These are phyloP conservation scores for Annulohypoxylon truncatum DNA, from an alignment of 2,329 filamentous ascomycete genomes.

Conservation along the genomic window DNA sequence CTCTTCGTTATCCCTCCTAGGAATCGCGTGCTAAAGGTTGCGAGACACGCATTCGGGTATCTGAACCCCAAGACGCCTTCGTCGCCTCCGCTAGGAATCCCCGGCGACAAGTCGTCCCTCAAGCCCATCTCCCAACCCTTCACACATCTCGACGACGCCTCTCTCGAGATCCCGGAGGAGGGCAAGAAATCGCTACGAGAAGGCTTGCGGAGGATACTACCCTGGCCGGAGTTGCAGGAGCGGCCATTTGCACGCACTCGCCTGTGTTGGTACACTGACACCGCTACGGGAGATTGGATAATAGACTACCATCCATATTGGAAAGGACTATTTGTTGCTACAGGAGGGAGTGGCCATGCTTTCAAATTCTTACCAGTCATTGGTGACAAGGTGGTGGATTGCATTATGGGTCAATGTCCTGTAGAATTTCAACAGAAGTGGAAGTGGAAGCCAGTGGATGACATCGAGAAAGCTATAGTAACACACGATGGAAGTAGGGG, in stretches of 20 bases:
- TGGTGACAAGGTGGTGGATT: constrained; percentile 70
- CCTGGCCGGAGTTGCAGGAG: constrained; percentile 64
- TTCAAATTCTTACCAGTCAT: constrained; percentile 78
- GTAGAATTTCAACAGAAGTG: constrained; percentile 67
- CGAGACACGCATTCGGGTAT: constrained; percentile 77
- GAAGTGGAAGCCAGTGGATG: constrained; percentile 71
- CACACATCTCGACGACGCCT: constrained; percentile 62
- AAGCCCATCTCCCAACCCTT: constrained; percentile 53
- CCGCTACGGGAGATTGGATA: constrained; percentile 76
- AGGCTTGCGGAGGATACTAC: constrained; percentile 71
- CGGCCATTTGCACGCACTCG: constrained; percentile 71
- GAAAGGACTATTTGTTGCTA: constrained; percentile 69
- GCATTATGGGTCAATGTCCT: constrained; percentile 59
- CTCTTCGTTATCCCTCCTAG: constrained; percentile 80
- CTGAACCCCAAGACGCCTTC: constrained; percentile 59
- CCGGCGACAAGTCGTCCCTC: constrained; percentile 8
- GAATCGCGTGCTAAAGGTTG: constrained; percentile 73
- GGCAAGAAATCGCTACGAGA: constrained; percentile 70
- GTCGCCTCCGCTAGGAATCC: constrained; percentile 45
- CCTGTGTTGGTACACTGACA: constrained; percentile 83
- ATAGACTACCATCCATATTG: constrained; percentile 75
- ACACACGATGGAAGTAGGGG: constrained; percentile 67
- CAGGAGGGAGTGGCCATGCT: constrained; percentile 72
- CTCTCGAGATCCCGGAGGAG: constrained; percentile 66
- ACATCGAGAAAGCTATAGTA: constrained; percentile 53